phyloP scores from a whole-genome alignment of 257 asterid species.

The Gentiana straminea region DNA sequence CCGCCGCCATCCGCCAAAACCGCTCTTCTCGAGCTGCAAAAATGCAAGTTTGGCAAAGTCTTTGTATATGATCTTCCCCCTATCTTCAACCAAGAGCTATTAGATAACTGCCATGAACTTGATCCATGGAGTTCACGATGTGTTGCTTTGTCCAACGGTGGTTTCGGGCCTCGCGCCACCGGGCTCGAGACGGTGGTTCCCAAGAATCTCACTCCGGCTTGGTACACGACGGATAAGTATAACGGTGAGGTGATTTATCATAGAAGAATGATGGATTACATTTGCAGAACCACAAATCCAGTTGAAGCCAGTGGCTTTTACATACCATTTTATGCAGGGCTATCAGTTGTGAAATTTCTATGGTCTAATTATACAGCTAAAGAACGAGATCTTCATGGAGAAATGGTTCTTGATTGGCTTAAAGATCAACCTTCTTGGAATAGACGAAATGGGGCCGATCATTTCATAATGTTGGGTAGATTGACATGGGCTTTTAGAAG shows the following conservation, averaged over 20 bases:
- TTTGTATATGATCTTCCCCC: constrained; percentile 56
- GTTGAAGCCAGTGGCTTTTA: constrained; percentile 51
- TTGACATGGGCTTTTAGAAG: constrained; percentile 82
- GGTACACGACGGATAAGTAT: constrained; percentile 65
- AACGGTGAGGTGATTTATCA: constrained; percentile 48
- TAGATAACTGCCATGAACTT: constrained; percentile 33
- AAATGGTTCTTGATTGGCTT: constrained; percentile 46
- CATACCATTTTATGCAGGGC: constrained; percentile 68
- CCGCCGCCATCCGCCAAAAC: no score
- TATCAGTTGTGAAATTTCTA: constrained; percentile 52
- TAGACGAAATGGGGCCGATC: constrained; percentile 61
- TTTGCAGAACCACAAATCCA: constrained; percentile 38
- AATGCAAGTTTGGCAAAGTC: constrained; percentile 15
- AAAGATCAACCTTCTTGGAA: constrained; percentile 40
- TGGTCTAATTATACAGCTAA: constrained; percentile 43
- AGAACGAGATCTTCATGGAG: constrained; percentile 39
- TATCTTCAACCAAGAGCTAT: constrained; percentile 31
- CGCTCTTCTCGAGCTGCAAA: no score
- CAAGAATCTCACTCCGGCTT: constrained; percentile 24
- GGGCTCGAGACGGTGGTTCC: constrained; percentile 23
- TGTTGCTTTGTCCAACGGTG: constrained; percentile 36
- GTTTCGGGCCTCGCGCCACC: constrained; percentile 41
- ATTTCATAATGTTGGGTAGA: constrained; percentile 54
- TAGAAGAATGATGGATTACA: constrained; percentile 25
- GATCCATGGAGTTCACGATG: constrained; percentile 66